Evolutionary conservation across 441 rosid species (phyloP), one percentile per base, ranked within the genome.

Genomic region (Jatropha multifida): DNA sequence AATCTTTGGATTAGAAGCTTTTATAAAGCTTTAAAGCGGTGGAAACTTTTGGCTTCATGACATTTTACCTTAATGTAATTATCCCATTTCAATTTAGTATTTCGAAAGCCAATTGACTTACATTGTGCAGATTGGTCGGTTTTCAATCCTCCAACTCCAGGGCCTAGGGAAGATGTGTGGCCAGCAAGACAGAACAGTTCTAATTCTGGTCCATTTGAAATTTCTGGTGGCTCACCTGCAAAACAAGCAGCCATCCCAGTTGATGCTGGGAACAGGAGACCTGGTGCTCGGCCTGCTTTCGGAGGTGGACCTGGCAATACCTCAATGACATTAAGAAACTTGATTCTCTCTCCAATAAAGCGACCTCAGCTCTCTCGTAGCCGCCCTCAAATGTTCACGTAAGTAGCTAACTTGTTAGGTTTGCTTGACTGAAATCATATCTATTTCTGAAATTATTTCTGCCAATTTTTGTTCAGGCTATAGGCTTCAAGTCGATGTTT

Each of bases 121-220:
- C 82, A 79, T 87, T 80, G 76, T 78, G 94, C 99, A 93, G 99
- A 88, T 86, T 88, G 95, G 91, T 84, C 89, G 69, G 84, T 84
- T 86, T 83, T 74, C 81, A 83, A 90, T 89, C 97, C 98, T 80
- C 84, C 87, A 83, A 93, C 94, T 86, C 97, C 99, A 93, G 99
- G 95, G 68, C 90, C 91, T 56, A 88, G 88, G 80, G 97, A 93
- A 79, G 97, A 90, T 72, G 75, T 89, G 72, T 93, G 97, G 98
- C 90, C 94, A 67, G 90, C 97, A 60, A 92, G 97, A 83, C 97
- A 86, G 80, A 88, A 84, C 78, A 88, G 94, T 81, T 82, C 88
- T 23, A 87, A 85, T 82, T 86, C 94, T 20, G 90, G 90, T 78
- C 96, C 86, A 65, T 96, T 96, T 42, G 87, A 90, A 74, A 83